A percentile compares a stretch with the other conserved stretches of the same genome.
Evolutionary conservation across 495 filamentous ascomycete genomes (phyloP).

Genomic region (Terfezia claveryi): DNA sequence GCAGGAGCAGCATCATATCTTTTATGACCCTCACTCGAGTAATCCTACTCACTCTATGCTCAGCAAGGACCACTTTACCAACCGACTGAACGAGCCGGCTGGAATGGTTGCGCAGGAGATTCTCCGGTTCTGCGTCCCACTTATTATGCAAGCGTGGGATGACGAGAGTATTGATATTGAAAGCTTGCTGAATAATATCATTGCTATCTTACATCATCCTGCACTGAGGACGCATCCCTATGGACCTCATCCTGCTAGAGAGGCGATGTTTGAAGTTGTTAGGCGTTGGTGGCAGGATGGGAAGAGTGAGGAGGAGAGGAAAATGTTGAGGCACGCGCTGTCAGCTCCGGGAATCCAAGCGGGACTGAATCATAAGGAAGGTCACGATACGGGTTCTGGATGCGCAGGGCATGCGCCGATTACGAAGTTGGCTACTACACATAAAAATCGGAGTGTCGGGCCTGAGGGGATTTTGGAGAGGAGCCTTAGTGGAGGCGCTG

Average conservation of each 20-base stretch:
- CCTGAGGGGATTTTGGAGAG: too few species aligned
- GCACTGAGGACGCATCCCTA: conserved; percentile 46
- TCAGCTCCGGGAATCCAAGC: conserved; percentile 48
- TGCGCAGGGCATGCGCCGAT: too few species aligned
- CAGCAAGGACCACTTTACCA: conserved; percentile 80
- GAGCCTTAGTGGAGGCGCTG: too few species aligned
- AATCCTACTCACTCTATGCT: conserved; percentile 94
- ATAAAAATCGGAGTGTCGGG: too few species aligned
- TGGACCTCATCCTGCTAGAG: conserved; percentile 50
- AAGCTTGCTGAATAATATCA: conserved; percentile 45
- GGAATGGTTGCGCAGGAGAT: conserved; percentile 58
- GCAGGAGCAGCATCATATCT: conserved; percentile 64
- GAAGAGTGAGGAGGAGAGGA: conserved; percentile 34
- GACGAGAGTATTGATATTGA: conserved; percentile 45
- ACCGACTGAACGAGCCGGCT: conserved; percentile 68
- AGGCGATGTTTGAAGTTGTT: conserved; percentile 57
- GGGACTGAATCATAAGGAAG: conserved; percentile 65
- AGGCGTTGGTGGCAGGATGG: conserved; percentile 56
- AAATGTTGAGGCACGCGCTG: conserved; percentile 47
- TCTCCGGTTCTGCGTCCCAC: conserved; percentile 62
- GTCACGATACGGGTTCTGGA: not conserved
- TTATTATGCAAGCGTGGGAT: conserved; percentile 71
- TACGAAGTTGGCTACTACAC: too few species aligned
- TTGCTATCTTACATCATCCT: conserved; percentile 70
- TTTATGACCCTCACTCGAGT: conserved; percentile 46